Base-by-base conservation (phyloP, 768 basidiomycete genomes). In the Tremella fuciformis region DNA sequence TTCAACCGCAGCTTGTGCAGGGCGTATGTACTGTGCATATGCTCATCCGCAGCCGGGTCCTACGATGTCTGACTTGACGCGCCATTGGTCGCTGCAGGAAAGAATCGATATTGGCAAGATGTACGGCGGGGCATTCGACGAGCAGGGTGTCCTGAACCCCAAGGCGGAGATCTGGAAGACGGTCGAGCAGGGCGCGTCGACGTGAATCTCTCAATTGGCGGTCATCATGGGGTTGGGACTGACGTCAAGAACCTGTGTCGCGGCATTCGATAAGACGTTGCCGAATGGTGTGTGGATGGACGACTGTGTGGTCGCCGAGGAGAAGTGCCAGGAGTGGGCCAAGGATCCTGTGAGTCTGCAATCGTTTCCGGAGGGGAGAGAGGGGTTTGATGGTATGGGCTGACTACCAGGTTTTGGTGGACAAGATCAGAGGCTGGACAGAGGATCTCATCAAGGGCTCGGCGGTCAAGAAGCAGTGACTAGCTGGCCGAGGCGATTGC, bases 21-120 rank as follows among this genome's bases (percentile, higher is more conserved):
- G n/a, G 11, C 4, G 29, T 11, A 6, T 34, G 29, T 34, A n/a
- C 29, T 34, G 6, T 34, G 29, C 11, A 34, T 4, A 34, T 6
- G 29, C 29, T 34, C 6, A 34, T 11, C 6, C 4, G 29, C 42
- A 46, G 42, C 42, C 42, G 6, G 42, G 42, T 18, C 42, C 42
- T 8, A 46, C n/a, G 7, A n/a, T 22, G 42, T 18, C 54, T 13
- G 15, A n/a, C 18, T 40, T 39, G 38, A 8, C 19, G 13, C 22
- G 50, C 18, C 56, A 57, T 19, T 57, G 46, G 56, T 39, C 56
- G 6, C 48, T 57, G 7, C 24, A 49, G 22, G 38, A 29, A 13
- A 29, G 42, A 18, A n/a, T 11, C 21, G 34, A 57, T 11, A 40
- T 57, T 18, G 48, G 48, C 15, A 57, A 37, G 47, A 26, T 19